phyloP scores from a whole-genome alignment of 352 stramenopile species.

The Globisporangium sylvaticum region DNA sequence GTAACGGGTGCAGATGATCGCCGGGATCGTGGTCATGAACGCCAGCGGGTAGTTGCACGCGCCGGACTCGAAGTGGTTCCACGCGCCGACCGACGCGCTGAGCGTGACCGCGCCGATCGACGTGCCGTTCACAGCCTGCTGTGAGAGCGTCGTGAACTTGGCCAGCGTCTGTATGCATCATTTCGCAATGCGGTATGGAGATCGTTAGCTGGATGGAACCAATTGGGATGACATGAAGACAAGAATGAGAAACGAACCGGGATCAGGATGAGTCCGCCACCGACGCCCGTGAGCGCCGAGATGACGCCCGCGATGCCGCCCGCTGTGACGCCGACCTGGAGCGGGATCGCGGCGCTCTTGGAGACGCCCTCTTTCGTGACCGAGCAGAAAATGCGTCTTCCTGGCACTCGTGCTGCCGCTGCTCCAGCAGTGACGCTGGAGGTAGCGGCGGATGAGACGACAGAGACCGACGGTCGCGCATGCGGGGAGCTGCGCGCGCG shows the following conservation, averaged over 20 bases:
- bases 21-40: conserved; percentile 62
- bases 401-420: conserved; percentile 12
- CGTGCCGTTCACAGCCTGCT: conserved; percentile 83
- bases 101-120: conserved; percentile 78
- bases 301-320: conserved; percentile 65
- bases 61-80: conserved; percentile 63
- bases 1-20: conserved; percentile 74
- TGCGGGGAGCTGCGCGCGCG: neutral
- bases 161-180: conserved; percentile 47
- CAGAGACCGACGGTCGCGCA: conserved; percentile 4
- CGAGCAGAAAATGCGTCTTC: conserved; percentile 45
- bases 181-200: neutral
- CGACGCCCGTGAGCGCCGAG: conserved; percentile 77
- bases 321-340: conserved; percentile 37
- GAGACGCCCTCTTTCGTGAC: conserved; percentile 29
- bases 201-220: neutral
- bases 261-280: conserved; percentile 81
- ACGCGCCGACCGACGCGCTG: conserved; percentile 58
- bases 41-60: conserved; percentile 79
- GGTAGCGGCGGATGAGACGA: neutral
- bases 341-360: conserved; percentile 36
- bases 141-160: conserved; percentile 72
- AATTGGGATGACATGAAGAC: neutral
- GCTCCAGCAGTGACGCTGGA: conserved; percentile 1
- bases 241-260: conserved; percentile 31